phyloP scores from a whole-genome alignment of 371 early-diverging fungal genomes.

The Mucor sp. region DNA sequence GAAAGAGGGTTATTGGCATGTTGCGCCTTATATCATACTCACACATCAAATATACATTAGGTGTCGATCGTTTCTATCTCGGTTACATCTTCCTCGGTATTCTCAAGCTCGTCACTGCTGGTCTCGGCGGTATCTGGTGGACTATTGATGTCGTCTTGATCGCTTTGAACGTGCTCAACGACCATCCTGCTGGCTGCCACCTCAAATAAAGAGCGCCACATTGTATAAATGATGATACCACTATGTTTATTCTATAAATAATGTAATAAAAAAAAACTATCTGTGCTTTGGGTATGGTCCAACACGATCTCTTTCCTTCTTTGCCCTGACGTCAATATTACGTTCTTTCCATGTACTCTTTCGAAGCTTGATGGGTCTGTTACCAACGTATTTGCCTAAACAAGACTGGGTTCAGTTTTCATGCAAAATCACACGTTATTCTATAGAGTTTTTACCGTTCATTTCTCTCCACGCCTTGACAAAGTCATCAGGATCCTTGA shows the following conservation, averaged over 20 bases:
- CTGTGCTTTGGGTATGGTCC: slow-evolving; percentile 44
- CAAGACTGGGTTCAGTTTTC: not conserved
- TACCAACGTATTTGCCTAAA: slow-evolving; percentile 94
- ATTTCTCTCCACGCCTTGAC: slow-evolving; percentile 86
- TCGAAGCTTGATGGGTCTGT: slow-evolving; percentile 90
- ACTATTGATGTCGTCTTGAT: slow-evolving; percentile 45
- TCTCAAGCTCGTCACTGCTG: slow-evolving; percentile 49
- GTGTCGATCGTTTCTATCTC: slow-evolving; percentile 68
- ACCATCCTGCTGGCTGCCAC: slow-evolving; percentile 49
- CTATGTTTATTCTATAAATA: not conserved
- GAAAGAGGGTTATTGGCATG: not conserved
- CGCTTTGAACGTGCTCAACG: slow-evolving; percentile 47
- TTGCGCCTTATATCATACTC: not conserved
- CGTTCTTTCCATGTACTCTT: slow-evolving; percentile 96
- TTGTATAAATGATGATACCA: slow-evolving; percentile 10
- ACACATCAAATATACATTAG: slow-evolving; percentile 11
- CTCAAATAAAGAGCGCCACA: slow-evolving; percentile 21
- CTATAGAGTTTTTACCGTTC: slow-evolving; percentile 70
- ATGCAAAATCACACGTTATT: not conserved
- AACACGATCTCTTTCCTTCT: slow-evolving; percentile 50
- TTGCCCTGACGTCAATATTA: slow-evolving; percentile 65
- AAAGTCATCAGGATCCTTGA: slow-evolving; percentile 83
- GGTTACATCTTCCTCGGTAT: slow-evolving; percentile 57
- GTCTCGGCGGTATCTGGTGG: slow-evolving; percentile 57
- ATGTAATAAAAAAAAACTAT: slow-evolving; percentile 8